phyloP scores from a whole-genome alignment of 108 stramenopile genomes.

The Skeletonema marinoi region DNA sequence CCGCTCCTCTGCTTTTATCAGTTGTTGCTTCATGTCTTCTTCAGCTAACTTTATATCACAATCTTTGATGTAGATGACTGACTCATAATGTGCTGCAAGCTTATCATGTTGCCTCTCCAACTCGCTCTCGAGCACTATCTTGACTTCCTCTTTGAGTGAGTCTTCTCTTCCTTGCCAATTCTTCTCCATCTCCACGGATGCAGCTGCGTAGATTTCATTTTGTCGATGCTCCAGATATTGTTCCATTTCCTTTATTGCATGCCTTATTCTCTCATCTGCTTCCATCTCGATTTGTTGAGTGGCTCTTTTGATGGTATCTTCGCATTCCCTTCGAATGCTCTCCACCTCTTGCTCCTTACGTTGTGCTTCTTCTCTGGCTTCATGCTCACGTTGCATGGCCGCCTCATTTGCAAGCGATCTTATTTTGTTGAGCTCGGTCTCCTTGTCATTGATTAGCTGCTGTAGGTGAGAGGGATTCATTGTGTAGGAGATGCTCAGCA shows the following conservation, averaged over 20 bases:
- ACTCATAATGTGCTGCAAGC: neutral
- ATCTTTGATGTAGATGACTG: neutral
- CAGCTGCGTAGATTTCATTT: neutral
- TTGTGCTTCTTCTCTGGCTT: neutral
- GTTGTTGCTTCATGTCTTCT: neutral
- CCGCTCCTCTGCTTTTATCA: neutral
- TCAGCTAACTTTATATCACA: neutral
- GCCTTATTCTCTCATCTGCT: neutral
- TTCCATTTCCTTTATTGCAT: neutral
- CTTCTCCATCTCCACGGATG: neutral
- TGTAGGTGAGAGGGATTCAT: neutral
- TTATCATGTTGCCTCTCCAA: neutral
- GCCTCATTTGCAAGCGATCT: neutral
- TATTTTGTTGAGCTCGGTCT: neutral
- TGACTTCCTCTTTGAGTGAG: neutral
- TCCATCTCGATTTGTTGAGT: neutral
- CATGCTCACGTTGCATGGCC: neutral
- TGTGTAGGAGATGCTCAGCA: too few relatives aligned
- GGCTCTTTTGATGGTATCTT: neutral
- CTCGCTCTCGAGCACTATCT: neutral
- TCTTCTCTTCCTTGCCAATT: neutral
- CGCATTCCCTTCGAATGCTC: neutral
- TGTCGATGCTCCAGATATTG: neutral
- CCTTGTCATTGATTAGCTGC: conserved; percentile 5
- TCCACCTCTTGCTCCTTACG: neutral